phyloP scores from a whole-genome alignment of 2,329 filamentous ascomycete genomes.

The Botrytis tulipae region DNA sequence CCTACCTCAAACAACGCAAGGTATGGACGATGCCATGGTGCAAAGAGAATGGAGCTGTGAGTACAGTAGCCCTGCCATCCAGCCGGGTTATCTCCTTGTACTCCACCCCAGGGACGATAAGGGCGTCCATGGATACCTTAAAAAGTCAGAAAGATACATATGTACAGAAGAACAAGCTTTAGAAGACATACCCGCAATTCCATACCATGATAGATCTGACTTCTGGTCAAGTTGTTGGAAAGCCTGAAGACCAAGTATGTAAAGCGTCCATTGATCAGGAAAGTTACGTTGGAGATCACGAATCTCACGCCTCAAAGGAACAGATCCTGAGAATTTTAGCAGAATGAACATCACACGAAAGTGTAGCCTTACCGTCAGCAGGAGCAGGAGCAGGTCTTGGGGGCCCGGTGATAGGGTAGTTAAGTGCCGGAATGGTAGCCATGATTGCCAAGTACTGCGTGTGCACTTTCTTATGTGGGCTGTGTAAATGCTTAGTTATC shows the following conservation, averaged over 20 bases:
- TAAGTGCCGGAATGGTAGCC: slow-evolving; percentile 24
- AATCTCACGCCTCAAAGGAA: slow-evolving; percentile 60
- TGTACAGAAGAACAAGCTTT: slow-evolving; percentile 37
- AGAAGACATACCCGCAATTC: slow-evolving; percentile 61
- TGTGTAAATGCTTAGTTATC: background rate
- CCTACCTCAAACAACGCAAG: slow-evolving; percentile 59
- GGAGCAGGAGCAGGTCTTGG: slow-evolving; percentile 25
- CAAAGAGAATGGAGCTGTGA: slow-evolving; percentile 73
- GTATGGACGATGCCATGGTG: slow-evolving; percentile 82
- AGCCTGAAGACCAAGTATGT: slow-evolving; percentile 65
- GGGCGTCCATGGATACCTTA: slow-evolving; percentile 76
- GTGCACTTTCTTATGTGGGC: background rate
- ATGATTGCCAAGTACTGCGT: background rate
- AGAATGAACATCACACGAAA: background rate
- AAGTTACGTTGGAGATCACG: slow-evolving; percentile 59
- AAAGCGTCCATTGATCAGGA: slow-evolving; percentile 70
- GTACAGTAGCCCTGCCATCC: slow-evolving; percentile 59
- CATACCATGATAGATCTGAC: slow-evolving; percentile 70
- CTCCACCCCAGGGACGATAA: slow-evolving; percentile 55
- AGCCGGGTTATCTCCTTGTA: slow-evolving; percentile 41
- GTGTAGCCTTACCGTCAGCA: slow-evolving; percentile 25
- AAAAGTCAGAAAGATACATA: background rate
- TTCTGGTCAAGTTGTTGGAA: slow-evolving; percentile 69
- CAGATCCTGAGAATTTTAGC: slow-evolving; percentile 25
- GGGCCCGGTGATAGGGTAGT: slow-evolving; percentile 29